Percentiles rank a stretch among this genome's conserved stretches.
Conservation (phyloP, 352 stramenopile species). For the Globisporangium cederbergense region DNA sequence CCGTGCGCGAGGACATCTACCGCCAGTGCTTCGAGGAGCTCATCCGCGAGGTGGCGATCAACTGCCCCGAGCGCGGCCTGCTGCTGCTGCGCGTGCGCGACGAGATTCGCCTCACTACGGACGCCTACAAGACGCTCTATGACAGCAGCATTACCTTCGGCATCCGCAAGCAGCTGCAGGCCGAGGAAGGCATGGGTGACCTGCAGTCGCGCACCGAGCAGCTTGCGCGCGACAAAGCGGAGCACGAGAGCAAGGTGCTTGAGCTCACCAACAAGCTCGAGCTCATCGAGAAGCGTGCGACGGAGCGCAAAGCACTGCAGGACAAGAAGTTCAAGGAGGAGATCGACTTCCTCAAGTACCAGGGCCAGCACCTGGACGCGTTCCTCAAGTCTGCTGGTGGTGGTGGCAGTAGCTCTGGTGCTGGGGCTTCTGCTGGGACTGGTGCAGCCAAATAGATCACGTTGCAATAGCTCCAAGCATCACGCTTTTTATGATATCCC, state of each 20-base stretch:
- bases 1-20: conserved; percentile 93
- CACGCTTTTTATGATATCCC: background rate
- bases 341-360: conserved; percentile 94
- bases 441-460: conserved; percentile 1
- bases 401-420: conserved; percentile 23
- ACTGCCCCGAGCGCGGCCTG: conserved; percentile 90
- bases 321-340: conserved; percentile 95
- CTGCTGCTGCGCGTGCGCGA: conserved; percentile 90
- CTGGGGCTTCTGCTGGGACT: conserved; percentile 2
- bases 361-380: conserved; percentile 92
- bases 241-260: conserved; percentile 80
- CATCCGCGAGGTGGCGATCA: conserved; percentile 91
- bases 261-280: conserved; percentile 91
- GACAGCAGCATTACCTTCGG: conserved; percentile 92
- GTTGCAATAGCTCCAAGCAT: background rate
- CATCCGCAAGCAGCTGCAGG: conserved; percentile 92
- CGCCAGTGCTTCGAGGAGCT: conserved; percentile 91
- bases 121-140: conserved; percentile 95
- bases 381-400: conserved; percentile 90
- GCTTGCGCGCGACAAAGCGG: conserved; percentile 56
- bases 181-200: conserved; percentile 90
- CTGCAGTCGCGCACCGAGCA: conserved; percentile 60
- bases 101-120: conserved; percentile 92
- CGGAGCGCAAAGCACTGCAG: conserved; percentile 84
- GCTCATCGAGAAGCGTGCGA: conserved; percentile 90